Evolutionary conservation across 768 basidiomycete species (phyloP).

Genomic region (Hericium erinaceus): DNA sequence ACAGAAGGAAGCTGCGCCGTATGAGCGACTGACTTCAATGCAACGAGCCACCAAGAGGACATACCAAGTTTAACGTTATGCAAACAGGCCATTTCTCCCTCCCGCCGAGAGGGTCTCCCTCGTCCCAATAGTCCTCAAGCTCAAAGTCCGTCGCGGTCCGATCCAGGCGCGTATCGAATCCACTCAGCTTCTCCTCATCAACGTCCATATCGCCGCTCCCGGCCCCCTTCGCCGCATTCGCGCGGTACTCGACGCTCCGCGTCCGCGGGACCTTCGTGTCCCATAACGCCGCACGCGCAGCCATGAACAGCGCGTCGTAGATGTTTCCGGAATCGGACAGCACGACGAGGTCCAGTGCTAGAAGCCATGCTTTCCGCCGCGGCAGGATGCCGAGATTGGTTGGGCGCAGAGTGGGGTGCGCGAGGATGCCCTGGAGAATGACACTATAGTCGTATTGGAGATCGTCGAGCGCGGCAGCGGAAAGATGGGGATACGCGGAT

Average conservation of each 20-base stretch:
- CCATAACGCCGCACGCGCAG: slow-evolving; percentile 70
- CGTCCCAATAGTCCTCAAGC: slow-evolving; percentile 81
- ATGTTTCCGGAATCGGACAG: slow-evolving; percentile 69
- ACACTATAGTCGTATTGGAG: slow-evolving; percentile 65
- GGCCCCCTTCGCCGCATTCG: slow-evolving; percentile 21
- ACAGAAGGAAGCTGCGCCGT: slow-evolving; percentile 39
- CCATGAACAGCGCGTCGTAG: slow-evolving; percentile 72
- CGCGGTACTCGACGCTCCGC: slow-evolving; percentile 58
- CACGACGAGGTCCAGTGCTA: slow-evolving; percentile 66
- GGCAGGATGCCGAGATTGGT: slow-evolving; percentile 42
- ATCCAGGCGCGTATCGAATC: slow-evolving; percentile 46
- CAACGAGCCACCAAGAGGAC: slow-evolving; percentile 11
- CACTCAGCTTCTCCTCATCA: slow-evolving; percentile 36
- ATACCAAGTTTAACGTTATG: slow-evolving; percentile 68
- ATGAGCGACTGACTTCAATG: neutral
- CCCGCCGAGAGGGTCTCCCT: slow-evolving; percentile 58
- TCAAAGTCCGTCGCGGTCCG: slow-evolving; percentile 70
- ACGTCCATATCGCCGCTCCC: slow-evolving; percentile 43
- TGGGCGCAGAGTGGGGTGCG: slow-evolving; percentile 59
- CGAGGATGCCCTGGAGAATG: slow-evolving; percentile 52
- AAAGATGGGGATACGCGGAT: slow-evolving; percentile 66
- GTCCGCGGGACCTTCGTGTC: slow-evolving; percentile 76
- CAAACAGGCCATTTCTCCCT: slow-evolving; percentile 67
- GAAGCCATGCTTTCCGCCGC: slow-evolving; percentile 63
- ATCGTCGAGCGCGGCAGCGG: slow-evolving; percentile 59